Evolutionary conservation across 2,329 filamentous ascomycete species (phyloP).

Genomic region (Hypoxylon sp.): DNA sequence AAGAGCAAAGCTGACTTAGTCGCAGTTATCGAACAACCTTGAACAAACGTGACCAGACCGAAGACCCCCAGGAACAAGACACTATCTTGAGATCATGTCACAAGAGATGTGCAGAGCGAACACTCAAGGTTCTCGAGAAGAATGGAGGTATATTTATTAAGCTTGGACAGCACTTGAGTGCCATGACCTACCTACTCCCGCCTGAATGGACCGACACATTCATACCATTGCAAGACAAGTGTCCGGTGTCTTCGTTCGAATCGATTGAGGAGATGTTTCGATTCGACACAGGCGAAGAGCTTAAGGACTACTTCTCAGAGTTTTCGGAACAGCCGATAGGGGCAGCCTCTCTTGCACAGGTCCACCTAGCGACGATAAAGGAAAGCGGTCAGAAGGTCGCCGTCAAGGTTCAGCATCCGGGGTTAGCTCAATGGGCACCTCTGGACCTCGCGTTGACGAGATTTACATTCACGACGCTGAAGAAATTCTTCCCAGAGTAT

Average conservation of each 20-base stretch:
- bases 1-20: conserved; percentile 23
- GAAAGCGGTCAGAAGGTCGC: conserved; percentile 89
- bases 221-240: conserved; percentile 94
- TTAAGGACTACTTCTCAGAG: conserved; percentile 87
- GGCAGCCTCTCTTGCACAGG: conserved; percentile 93
- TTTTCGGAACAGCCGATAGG: conserved; percentile 88
- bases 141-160: conserved; percentile 99
- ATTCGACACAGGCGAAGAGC: conserved; percentile 81
- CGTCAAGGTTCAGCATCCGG: conserved; percentile 96
- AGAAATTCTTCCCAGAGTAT: conserved; percentile 96
- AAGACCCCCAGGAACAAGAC: conserved; percentile 75
- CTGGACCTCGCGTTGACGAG: conserved; percentile 88
- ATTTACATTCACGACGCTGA: conserved; percentile 91
- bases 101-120: conserved; percentile 90
- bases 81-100: conserved; percentile 85
- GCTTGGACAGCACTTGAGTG: conserved; percentile 94
- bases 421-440: conserved; percentile 88
- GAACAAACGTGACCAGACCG: conserved; percentile 74
- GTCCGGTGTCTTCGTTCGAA: conserved; percentile 89
- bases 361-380: conserved; percentile 88
- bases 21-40: conserved; percentile 88
- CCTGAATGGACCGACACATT: conserved; percentile 96
- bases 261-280: conserved; percentile 90
- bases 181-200: conserved; percentile 94
- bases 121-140: conserved; percentile 88